Evolutionary conservation across 441 rosid genomes (phyloP), one percentile per base, ranked within the genome.

Genomic region (Dalechampia spathulata): DNA sequence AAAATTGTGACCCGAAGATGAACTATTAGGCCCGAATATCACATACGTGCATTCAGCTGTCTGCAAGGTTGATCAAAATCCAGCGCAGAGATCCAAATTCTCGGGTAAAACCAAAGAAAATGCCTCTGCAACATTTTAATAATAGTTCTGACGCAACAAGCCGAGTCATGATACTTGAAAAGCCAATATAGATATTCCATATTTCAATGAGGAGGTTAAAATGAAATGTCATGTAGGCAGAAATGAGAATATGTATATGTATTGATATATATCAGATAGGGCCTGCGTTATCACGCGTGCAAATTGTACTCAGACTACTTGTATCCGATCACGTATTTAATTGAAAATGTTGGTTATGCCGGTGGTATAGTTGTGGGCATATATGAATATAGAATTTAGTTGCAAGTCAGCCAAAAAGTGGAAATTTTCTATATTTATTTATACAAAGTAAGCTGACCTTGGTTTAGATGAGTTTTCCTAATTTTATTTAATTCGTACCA

Each of bases 111-210:
- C n/a, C n/a, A n/a, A n/a, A n/a, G 40, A 50, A 38, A 65, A 46
- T 45, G 58, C 19, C 22, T 50, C 40, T 9, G 27, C 9, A 21
- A 30, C 22, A 52, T 36, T 52, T 26, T 52, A 52, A 40, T 15
- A 20, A 12, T 53, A 47, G 11, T 22, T 37, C 42, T 38, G 42
- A n/a, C 13, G 58, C 49, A 52, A 42, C 58, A 52, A 27, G 57
- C 28, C 65, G 25, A 16, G 34, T 45, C 65, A 49, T 17, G 32
- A 32, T n/a, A 17, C 49, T 49, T 49, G 50, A 19, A 27, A 60
- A 32, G 14, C 25, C 10, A 5, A 5, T 30, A n/a, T n/a, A n/a
- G 14, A 13, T 11, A 48, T 34, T 40, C 48, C 21, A 4, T 39
- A 34, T 40, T 7, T 44, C 12, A 5, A 55, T 27, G 25, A 27